Conservation (phyloP, 169 alveolate species). For the Cryptosporidium canis region DNA sequence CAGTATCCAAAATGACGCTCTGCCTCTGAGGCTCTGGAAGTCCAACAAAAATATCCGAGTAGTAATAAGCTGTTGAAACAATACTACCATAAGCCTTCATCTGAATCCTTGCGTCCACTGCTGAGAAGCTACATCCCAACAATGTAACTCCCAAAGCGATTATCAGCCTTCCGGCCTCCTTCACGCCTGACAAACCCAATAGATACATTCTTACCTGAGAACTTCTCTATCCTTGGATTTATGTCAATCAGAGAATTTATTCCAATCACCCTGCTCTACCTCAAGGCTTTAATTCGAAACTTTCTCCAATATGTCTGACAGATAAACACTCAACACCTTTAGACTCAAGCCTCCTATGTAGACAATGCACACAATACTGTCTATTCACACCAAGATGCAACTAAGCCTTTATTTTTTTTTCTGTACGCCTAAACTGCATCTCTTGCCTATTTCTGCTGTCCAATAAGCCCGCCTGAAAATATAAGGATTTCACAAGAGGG, state of each 20-base stretch:
- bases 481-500: conserved; percentile 67
- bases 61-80: conserved; percentile 66
- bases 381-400: conserved; percentile 72
- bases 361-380: conserved; percentile 72
- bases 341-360: conserved; percentile 1
- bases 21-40: conserved; percentile 70
- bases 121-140: neutral
- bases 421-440: conserved; percentile 66
- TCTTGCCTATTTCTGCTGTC: conserved; percentile 58
- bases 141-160: neutral
- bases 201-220: neutral
- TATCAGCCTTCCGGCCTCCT: neutral
- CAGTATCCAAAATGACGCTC: conserved; percentile 68
- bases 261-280: neutral
- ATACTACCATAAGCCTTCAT: conserved; percentile 72
- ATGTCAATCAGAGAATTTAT: neutral
- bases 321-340: conserved; percentile 4
- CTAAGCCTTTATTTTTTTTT: neutral
- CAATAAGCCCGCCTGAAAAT: conserved; percentile 71
- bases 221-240: neutral
- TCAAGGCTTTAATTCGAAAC: neutral
- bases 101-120: conserved; percentile 14
- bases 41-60: conserved; percentile 68
- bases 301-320: conserved; percentile 17
- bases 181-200: neutral